Conservation (phyloP, 139 green algal genomes). For the Monoraphidium neglectum region DNA sequence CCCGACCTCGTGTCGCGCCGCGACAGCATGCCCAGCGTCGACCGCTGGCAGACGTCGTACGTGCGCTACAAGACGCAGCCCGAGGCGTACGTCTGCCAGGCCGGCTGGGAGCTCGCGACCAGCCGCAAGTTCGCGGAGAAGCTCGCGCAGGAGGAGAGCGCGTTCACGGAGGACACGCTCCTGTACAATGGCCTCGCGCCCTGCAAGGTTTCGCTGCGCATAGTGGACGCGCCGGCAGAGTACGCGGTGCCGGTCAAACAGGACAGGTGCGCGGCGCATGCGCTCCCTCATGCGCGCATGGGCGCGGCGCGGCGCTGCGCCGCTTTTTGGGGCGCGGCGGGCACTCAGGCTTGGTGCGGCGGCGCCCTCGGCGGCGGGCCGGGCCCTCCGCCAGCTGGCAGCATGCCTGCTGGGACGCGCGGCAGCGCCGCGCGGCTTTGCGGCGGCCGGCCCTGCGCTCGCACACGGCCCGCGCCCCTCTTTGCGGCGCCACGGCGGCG, state of each 20-base stretch:
- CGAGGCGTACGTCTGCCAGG: constrained; percentile 4
- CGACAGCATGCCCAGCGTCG: background rate
- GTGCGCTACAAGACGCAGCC: constrained; percentile 28
- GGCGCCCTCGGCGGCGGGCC: too few species aligned
- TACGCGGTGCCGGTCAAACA: constrained; percentile 61
- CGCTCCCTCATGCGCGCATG: too few species aligned
- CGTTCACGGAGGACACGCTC: constrained; percentile 5
- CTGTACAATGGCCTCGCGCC: constrained; percentile 18
- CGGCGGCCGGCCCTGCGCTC: too few species aligned
- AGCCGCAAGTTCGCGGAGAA: constrained; percentile 13
- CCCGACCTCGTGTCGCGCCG: too few species aligned
- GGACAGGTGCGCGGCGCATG: constrained; percentile 35
- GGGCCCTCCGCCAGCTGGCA: too few species aligned
- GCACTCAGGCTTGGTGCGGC: too few species aligned
- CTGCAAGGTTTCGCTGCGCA: constrained; percentile 34
- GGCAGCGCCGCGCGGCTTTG: too few species aligned
- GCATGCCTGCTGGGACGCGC: too few species aligned
- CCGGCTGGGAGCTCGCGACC: constrained; percentile 16
- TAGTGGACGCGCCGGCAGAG: constrained; percentile 54
- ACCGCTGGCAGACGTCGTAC: constrained; percentile 48
- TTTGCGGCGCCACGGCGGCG: too few species aligned
- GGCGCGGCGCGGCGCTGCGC: too few species aligned
- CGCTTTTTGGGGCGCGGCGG: too few species aligned
- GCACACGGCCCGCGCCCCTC: too few species aligned
- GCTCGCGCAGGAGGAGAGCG: background rate